These are phyloP conservation scores for Trichoderma virens DNA, from an alignment of 495 filamentous ascomycete species.

Conservation along the genomic window DNA sequence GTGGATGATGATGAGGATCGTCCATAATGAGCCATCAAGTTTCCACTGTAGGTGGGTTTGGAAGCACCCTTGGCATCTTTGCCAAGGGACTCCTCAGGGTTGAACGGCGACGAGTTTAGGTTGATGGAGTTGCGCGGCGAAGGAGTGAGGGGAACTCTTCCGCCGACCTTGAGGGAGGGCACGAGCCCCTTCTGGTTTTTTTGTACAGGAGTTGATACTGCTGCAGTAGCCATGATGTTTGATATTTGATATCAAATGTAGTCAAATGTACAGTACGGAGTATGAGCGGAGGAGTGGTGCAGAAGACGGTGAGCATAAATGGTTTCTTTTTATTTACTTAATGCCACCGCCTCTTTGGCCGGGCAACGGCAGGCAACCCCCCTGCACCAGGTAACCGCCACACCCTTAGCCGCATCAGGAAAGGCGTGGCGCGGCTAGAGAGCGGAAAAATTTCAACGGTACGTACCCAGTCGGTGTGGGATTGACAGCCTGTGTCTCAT, in stretches of 20 bases:
- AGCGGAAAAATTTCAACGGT: conserved; percentile 9
- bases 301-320: background rate
- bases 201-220: conserved; percentile 88
- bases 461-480: conserved; percentile 9
- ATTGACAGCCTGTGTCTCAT: background rate
- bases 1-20: conserved; percentile 31
- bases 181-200: conserved; percentile 83
- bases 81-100: too few relatives aligned
- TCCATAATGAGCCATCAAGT: conserved; percentile 66
- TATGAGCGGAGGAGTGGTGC: conserved; percentile 13
- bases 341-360: conserved; percentile 10
- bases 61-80: conserved; percentile 46
- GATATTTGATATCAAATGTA: background rate
- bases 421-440: conserved; percentile 20
- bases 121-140: conserved; percentile 63
- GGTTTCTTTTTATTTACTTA: conserved; percentile 11
- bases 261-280: conserved; percentile 12
- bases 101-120: conserved; percentile 63
- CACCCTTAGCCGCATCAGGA: conserved; percentile 12
- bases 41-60: conserved; percentile 65
- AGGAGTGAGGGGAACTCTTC: conserved; percentile 88
- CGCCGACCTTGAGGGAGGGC: conserved; percentile 84
- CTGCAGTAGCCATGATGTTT: conserved; percentile 73
- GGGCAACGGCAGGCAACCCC: conserved; percentile 1
- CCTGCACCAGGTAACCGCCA: background rate